Base-by-base conservation (phyloP, 1,284 basidiomycete genomes). In the Leccinum huronense region DNA sequence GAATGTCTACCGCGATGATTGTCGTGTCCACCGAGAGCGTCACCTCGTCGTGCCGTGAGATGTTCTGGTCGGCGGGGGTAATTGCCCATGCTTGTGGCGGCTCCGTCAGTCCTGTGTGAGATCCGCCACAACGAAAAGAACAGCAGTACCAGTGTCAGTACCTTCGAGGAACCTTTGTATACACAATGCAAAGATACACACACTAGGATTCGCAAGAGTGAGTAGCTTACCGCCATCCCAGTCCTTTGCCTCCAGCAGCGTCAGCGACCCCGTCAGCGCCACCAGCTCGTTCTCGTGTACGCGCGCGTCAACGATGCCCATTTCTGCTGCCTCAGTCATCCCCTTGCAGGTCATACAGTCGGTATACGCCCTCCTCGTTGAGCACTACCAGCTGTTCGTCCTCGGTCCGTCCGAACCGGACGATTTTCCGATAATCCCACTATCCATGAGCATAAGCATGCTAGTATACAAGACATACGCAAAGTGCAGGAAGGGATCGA, bases 311-410 rank as follows among this genome's bases (percentile, higher is more conserved):
- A 95, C 80, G 30, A 98, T 84, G 0, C 94, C 97, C 57, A 91
- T 80, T 72, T 98, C 95, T 5, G 86, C 85, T 0, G 94, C 94
- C 57, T 97, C 94, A 97, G 69, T 91, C 88, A 53, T 23, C 23
- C 23, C 91, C 86, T 74, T 93, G 88, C 57, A 98, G 81, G 75
- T 96, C 90, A 75, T 98, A 98, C 19, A 98, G 74, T 51, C 97
- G 85, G 74, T 97, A 98, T 9, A 86, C 83, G 16, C 97, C 97
- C 71, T 98, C 95, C 75, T 97, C 95, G 69, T 95, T 94, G 34
- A 99, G 79, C 6, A 97, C 86, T 1, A 91, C 88, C 40, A 98
- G 84, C 59, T 88, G 84, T 71, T 97, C 93, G 69, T 91, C 87
- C 14, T 78, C 74, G 0, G 92, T 93, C 89, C 93, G 95, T 33